Base-by-base conservation (phyloP, 148 eudicot species). In the Rhododendron kiyosumense region DNA sequence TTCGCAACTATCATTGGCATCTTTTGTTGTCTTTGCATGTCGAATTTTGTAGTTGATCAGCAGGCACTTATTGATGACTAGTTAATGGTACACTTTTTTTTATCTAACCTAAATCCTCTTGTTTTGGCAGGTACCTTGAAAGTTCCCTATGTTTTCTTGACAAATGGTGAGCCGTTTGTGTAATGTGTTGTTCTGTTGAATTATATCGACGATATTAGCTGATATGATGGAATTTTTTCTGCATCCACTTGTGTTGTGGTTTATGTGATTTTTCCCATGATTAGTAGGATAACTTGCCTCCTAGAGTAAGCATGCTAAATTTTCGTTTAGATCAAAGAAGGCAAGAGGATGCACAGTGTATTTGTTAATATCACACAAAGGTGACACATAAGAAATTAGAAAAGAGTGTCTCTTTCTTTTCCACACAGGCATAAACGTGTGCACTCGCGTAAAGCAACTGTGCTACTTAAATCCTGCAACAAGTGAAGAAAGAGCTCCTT, bases 111-210 rank as follows among this genome's bases (percentile, higher is more conserved):
- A 14, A 67, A 41, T 6, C 51, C 41, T 22, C 79, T 83, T 65
- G 43, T 87, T 78, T 73, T 86, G 83, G 88, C 90, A 95, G 98
- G 96, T 85, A 86, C 88, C 43, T 81, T 94, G 90, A 93, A 88
- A 87, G 84, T 95, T 83, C 97, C 98, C 26, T 95, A 86, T 87
- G 91, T 92, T 86, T 95, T 95, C 87, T 78, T 95, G 91, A 95
- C 98, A 46, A 95, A 95, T 82, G 98, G 98, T 95, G 88, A 87
- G 90, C 77, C 30, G 26, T 82, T 77, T 17, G 61, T 61, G 3
- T 36, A 52, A 46, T 51, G 20, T 79, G n/a, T 69, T 77, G 34
- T 30, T 45, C 30, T 28, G 43, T 54, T 1, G 20, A 86, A 51
- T 46, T 75, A 38, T 80, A 30, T 34, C 11, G 1, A 18, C 24